Conservation (phyloP, 768 basidiomycete genomes). For the Suillus occidentalis region DNA sequence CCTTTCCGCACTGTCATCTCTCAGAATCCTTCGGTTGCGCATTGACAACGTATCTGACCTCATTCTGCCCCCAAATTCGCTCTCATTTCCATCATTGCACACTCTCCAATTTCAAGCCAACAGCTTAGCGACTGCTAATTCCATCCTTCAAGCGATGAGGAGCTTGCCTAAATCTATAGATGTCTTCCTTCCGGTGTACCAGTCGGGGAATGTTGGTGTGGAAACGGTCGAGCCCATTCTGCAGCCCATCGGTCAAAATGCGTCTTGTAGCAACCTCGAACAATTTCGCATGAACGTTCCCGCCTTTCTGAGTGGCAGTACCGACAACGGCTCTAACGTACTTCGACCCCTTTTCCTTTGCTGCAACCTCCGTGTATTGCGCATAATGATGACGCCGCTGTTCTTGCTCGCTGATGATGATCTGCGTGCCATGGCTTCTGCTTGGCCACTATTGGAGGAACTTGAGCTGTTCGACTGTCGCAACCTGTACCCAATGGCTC, state of each 20-base stretch:
- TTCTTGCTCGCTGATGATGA: constrained; percentile 5
- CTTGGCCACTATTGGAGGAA: constrained; percentile 9
- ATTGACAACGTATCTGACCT: neutral
- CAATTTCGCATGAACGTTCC: neutral
- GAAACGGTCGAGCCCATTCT: neutral
- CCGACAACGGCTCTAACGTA: neutral
- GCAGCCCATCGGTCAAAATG: neutral
- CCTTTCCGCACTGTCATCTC: neutral
- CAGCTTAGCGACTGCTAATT: neutral
- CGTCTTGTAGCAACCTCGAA: neutral
- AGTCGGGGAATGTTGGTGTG: neutral
- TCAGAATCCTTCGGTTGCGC: neutral
- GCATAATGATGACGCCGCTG: neutral
- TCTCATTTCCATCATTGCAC: neutral
- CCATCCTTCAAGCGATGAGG: neutral
- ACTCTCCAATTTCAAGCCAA: neutral
- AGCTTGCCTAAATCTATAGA: neutral
- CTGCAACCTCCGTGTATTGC: neutral
- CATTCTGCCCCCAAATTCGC: neutral
- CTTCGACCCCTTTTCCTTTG: neutral
- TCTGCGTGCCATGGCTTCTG: constrained; percentile 1
- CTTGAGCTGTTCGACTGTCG: neutral
- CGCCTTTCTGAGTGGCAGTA: neutral
- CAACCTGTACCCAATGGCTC: neutral
- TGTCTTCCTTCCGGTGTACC: neutral